Conservation (phyloP, 1,284 basidiomycete genomes). For the Mycena sp. region DNA sequence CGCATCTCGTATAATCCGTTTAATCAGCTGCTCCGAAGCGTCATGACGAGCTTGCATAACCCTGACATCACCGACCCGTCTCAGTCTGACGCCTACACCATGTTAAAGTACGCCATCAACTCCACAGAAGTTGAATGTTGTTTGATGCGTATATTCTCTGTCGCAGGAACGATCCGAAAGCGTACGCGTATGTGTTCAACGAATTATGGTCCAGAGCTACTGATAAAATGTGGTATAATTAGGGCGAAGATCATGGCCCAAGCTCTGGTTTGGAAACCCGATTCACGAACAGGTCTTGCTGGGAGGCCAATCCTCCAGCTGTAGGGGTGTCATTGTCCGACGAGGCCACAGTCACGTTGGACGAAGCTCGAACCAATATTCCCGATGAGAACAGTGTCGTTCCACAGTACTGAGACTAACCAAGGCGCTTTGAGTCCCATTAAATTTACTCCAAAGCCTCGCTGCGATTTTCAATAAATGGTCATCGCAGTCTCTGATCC, state of each 20-base stretch:
- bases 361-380: too few species aligned
- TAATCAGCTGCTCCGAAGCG: neutral
- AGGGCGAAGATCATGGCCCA: neutral
- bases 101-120: neutral
- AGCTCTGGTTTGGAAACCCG: constrained; percentile 13
- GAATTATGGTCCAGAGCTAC: neutral
- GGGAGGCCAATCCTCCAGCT: neutral
- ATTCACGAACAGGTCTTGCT: constrained; percentile 5
- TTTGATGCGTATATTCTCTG: neutral
- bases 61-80: neutral
- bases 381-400: too few species aligned
- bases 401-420: too few species aligned
- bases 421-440: too few species aligned
- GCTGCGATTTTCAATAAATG: too few species aligned
- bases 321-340: too few species aligned
- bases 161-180: neutral
- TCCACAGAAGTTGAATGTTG: neutral
- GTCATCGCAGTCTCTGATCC: too few species aligned
- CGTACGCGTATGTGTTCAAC: constrained; percentile 5
- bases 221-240: too few species aligned
- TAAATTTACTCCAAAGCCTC: too few species aligned
- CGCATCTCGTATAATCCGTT: neutral
- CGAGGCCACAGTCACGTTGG: too few species aligned
- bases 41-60: neutral
- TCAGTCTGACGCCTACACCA: neutral